Conservation (phyloP, 805 yeast species). For the Saturnispora besseyi region DNA sequence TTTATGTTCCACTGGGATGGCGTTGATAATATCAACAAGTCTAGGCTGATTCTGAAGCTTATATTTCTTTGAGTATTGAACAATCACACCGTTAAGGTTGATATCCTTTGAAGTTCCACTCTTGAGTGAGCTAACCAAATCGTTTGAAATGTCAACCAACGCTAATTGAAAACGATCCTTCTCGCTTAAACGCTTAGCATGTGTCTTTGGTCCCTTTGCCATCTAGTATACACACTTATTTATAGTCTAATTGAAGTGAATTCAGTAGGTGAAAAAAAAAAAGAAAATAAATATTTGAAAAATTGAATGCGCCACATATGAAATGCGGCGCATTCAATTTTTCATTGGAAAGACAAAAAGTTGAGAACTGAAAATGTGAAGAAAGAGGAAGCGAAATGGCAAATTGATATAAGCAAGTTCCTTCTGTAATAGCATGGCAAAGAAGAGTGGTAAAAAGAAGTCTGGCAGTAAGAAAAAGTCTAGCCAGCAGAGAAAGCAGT, state of each 20-base stretch:
- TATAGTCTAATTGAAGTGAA: neutral
- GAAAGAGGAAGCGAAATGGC: neutral
- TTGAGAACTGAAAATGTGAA: neutral
- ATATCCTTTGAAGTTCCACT: constrained; percentile 54
- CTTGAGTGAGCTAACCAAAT: constrained; percentile 69
- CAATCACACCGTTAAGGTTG: constrained; percentile 84
- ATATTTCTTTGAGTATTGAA: constrained; percentile 79
- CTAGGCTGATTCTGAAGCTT: constrained; percentile 89
- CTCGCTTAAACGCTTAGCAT: constrained; percentile 75
- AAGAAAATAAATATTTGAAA: neutral
- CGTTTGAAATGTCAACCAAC: constrained; percentile 85
- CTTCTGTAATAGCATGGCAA: neutral
- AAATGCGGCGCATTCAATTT: neutral
- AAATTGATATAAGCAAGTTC: neutral
- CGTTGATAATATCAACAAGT: constrained; percentile 85
- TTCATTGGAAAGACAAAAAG: neutral
- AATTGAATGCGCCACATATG: neutral
- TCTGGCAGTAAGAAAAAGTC: neutral
- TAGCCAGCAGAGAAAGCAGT: neutral
- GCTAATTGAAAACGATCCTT: constrained; percentile 88
- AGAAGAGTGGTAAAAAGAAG: constrained; percentile 5
- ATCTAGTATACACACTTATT: neutral
- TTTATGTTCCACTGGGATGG: constrained; percentile 94
- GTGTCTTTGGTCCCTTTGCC: constrained; percentile 30
- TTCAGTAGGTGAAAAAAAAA: neutral